Evolutionary conservation across 345 rosid genomes (phyloP).

Genomic region (Firmiana major): DNA sequence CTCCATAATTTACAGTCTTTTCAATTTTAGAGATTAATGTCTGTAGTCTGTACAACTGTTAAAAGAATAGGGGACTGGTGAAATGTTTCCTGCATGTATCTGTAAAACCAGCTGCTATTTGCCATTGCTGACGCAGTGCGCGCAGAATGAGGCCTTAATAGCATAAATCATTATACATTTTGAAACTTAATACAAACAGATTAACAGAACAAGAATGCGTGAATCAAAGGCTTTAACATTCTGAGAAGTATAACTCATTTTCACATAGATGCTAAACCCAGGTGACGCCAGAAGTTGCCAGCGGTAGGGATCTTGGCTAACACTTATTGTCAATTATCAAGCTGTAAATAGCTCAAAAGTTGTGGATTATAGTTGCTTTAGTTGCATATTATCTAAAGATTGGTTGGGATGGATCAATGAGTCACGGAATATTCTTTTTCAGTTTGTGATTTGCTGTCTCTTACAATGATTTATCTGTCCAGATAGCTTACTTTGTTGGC

Average conservation of each 20-base stretch:
- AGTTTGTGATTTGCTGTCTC: neutral
- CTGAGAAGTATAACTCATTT: neutral
- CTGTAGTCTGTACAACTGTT: neutral
- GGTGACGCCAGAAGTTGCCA: neutral
- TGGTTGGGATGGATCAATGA: neutral
- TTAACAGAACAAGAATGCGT: neutral
- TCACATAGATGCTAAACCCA: neutral
- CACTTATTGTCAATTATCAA: neutral
- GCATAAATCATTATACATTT: neutral
- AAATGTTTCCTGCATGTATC: neutral
- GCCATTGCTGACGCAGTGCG: neutral
- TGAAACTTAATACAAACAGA: neutral
- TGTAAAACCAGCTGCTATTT: too few relatives aligned
- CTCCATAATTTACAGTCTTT: too few relatives aligned
- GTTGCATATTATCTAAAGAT: neutral
- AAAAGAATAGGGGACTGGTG: neutral
- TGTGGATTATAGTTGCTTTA: neutral
- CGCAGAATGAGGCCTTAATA: neutral
- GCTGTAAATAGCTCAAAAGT: neutral
- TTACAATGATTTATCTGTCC: neutral
- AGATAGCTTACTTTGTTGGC: constrained; percentile 6
- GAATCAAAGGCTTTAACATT: neutral
- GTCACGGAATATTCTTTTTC: neutral
- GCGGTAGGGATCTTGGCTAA: neutral
- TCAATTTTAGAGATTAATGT: too few relatives aligned